phyloP scores from a whole-genome alignment of 495 filamentous ascomycete genomes.

The Aspergillus leporis region DNA sequence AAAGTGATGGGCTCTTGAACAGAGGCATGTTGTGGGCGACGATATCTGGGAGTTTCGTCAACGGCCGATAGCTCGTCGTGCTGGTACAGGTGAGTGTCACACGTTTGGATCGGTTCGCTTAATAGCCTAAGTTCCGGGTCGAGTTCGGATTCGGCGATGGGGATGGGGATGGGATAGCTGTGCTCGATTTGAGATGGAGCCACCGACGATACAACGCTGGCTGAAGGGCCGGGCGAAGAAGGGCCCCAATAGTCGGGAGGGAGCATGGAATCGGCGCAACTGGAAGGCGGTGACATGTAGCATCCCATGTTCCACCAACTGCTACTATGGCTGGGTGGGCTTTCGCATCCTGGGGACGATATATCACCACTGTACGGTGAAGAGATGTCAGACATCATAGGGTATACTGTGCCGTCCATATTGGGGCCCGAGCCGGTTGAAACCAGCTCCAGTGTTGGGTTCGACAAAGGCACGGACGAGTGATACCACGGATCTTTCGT shows the following conservation, averaged over 20 bases:
- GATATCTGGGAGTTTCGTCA: background rate
- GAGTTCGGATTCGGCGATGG: constrained; percentile 9
- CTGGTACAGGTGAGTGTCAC: background rate
- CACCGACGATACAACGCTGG: constrained; percentile 19
- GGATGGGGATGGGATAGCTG: constrained; percentile 9
- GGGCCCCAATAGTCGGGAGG: constrained; percentile 16
- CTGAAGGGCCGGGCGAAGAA: constrained; percentile 20
- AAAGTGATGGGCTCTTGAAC: background rate
- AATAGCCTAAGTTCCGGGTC: background rate
- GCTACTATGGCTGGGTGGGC: constrained; percentile 18
- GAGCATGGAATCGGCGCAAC: constrained; percentile 25
- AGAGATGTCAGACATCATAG: constrained; percentile 13
- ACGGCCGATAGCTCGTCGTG: background rate
- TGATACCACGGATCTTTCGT: constrained; percentile 2
- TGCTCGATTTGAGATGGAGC: constrained; percentile 4
- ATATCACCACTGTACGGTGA: constrained; percentile 24
- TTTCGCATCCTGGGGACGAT: constrained; percentile 25
- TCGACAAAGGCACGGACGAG: background rate
- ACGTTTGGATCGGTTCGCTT: background rate
- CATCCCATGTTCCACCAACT: constrained; percentile 21
- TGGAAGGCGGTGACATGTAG: constrained; percentile 24
- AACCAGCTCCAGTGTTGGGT: background rate
- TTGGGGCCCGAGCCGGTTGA: background rate
- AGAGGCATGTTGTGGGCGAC: background rate
- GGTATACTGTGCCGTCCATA: background rate